phyloP scores from a whole-genome alignment of 768 basidiomycete genomes.

The Termitomyces sp. region DNA sequence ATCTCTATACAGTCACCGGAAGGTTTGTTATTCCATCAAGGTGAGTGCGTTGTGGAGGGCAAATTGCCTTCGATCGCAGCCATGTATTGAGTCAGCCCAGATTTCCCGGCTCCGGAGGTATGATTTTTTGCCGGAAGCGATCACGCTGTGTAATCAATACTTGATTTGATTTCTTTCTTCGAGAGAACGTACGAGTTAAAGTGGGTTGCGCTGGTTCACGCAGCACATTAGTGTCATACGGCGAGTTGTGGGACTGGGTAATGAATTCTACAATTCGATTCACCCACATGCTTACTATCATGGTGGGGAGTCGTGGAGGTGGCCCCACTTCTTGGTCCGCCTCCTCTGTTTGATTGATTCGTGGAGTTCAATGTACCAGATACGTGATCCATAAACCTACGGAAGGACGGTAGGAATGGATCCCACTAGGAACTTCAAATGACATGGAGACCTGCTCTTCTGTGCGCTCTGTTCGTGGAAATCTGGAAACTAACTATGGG shows the following conservation, averaged over 20 bases:
- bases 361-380: neutral
- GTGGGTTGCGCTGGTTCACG: neutral
- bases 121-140: neutral
- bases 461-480: constrained; percentile 1
- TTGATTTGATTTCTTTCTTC: neutral
- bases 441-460: neutral
- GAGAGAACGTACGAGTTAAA: neutral
- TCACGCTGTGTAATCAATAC: neutral
- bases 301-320: neutral
- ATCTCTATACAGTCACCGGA: neutral
- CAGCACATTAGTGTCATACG: neutral
- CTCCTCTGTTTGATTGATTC: neutral
- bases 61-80: neutral
- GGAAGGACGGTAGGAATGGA: neutral
- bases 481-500: neutral
- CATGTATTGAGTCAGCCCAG: neutral
- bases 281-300: neutral
- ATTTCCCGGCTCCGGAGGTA: neutral
- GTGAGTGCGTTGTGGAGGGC: neutral
- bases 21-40: neutral
- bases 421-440: neutral
- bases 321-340: neutral
- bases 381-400: neutral
- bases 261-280: neutral
- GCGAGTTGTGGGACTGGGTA: neutral